Percentiles rank a stretch among this genome's conserved stretches.
Conservation (phyloP, 1,284 basidiomycete genomes). For the Puccinia horiana region DNA sequence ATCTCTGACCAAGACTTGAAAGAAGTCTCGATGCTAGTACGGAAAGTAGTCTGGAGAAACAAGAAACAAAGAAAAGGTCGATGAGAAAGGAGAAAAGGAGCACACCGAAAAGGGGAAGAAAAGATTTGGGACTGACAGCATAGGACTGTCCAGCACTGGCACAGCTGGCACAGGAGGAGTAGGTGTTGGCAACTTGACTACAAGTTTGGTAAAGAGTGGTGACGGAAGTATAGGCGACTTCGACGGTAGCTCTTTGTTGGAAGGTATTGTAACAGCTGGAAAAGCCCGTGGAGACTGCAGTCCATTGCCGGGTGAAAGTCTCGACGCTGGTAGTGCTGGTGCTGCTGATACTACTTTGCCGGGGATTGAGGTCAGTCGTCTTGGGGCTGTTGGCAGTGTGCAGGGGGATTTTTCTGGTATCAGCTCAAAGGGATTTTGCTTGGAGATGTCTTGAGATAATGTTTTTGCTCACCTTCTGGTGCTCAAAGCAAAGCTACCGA, state of each 20-base stretch:
- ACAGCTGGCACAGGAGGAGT: background rate
- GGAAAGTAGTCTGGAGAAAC: background rate
- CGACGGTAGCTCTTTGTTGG: background rate
- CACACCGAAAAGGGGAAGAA: background rate
- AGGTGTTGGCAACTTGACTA: background rate
- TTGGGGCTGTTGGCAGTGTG: no score
- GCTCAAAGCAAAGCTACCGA: no score
- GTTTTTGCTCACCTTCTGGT: no score
- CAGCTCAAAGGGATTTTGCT: no score
- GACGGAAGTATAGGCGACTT: background rate
- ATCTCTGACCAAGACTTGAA: background rate
- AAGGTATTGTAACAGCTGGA: background rate
- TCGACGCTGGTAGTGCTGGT: no score
- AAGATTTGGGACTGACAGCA: background rate
- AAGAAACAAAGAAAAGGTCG: background rate
- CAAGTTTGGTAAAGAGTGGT: background rate
- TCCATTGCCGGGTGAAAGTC: background rate
- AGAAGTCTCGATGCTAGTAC: background rate
- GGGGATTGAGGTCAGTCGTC: no score
- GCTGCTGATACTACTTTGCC: no score
- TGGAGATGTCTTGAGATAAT: no score
- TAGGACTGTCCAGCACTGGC: no score
- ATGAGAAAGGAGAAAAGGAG: background rate
- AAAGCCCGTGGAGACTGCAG: background rate
- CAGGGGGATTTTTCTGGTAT: no score